These are phyloP conservation scores for Sporothrix mexicana DNA, from an alignment of 2,329 filamentous ascomycete genomes.

Conservation along the genomic window DNA sequence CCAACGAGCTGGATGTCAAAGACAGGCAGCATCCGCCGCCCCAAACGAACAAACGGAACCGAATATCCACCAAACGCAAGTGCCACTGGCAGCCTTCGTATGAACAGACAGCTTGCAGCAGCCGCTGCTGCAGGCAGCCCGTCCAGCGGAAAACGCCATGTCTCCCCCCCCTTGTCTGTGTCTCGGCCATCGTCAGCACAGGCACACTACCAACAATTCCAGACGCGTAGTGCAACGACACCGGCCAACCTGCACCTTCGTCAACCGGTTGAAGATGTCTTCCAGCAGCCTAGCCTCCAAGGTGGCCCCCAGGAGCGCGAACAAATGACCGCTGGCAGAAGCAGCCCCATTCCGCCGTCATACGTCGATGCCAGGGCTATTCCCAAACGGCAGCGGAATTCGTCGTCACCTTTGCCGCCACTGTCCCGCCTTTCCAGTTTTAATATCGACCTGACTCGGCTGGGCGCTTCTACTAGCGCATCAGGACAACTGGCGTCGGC, in stretches of 20 bases:
- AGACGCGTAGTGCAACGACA: constrained; percentile 52
- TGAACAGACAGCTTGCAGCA: not conserved
- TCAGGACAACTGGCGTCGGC: constrained; percentile 40
- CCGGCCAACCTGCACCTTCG: constrained; percentile 45
- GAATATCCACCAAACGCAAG: constrained; percentile 14
- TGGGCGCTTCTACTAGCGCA: constrained; percentile 50
- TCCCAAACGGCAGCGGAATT: constrained; percentile 50
- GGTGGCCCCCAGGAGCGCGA: constrained; percentile 12
- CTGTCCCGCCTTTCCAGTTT: constrained; percentile 61
- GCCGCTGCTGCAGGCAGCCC: constrained; percentile 41
- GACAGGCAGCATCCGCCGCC: constrained; percentile 61
- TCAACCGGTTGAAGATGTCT: constrained; percentile 41
- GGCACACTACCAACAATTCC: constrained; percentile 17
- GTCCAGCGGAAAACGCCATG: constrained; percentile 55
- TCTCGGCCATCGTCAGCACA: constrained; percentile 37
- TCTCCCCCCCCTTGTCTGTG: constrained; percentile 54
- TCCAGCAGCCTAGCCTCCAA: constrained; percentile 31
- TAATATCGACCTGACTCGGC: constrained; percentile 58
- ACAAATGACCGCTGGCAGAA: not conserved
- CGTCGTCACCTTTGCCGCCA: constrained; percentile 62
- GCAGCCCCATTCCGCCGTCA: constrained; percentile 27
- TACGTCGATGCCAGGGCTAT: constrained; percentile 25
- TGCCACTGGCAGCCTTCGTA: constrained; percentile 16
- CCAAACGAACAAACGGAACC: constrained; percentile 54
- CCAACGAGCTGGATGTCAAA: constrained; percentile 62